Base-by-base conservation (phyloP, 2,329 filamentous ascomycete species). In the Hansfordia pulvinata region DNA sequence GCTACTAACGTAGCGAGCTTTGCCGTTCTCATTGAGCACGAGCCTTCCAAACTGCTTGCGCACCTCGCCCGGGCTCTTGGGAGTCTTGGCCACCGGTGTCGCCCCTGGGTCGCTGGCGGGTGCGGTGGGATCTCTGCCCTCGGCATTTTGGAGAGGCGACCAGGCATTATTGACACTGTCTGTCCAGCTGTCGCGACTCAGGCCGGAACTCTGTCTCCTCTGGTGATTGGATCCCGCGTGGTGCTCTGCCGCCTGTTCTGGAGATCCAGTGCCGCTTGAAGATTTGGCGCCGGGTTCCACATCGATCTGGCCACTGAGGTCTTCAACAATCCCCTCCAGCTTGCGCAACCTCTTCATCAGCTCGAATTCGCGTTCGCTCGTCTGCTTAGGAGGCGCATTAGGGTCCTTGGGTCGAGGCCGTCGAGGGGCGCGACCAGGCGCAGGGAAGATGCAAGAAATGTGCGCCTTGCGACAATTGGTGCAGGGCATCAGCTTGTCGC, bases 401-500 rank as follows among this genome's bases (percentile, higher is more conserved):
- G 70, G 69, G 23, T 77, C 67, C 43, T 76, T 79, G 17, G 64
- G 58, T 11, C 75, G 64, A 33, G 68, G 64, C 38, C 78, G 74
- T 21, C 78, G 62, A 8, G 77, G 78, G 5, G 78, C 77, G 29
- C 79, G 65, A 8, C 78, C 79, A 1, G 79, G 79, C 3, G 76
- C 74, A 2, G 79, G 79, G 43, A 81, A 85, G 25, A 82, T 56
- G 48, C 79, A 85, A 38, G 76, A 68, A 31, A 78, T 78, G 39
- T 74, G 58, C 20, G 75, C 76, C 36, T 76, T 69, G 21, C 68
- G 67, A 47, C 79, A 85, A 47, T 85, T 84, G 40, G 71, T 71
- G 49, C 79, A 85, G 10, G 78, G 76, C 58, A 81, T 71, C 41
- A 69, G 64, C 56, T 84, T 84, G 56, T 85, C 76, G 60, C 79